Base-by-base conservation (phyloP, 1,139 yeast genomes). In the Ashbya aceris region DNA sequence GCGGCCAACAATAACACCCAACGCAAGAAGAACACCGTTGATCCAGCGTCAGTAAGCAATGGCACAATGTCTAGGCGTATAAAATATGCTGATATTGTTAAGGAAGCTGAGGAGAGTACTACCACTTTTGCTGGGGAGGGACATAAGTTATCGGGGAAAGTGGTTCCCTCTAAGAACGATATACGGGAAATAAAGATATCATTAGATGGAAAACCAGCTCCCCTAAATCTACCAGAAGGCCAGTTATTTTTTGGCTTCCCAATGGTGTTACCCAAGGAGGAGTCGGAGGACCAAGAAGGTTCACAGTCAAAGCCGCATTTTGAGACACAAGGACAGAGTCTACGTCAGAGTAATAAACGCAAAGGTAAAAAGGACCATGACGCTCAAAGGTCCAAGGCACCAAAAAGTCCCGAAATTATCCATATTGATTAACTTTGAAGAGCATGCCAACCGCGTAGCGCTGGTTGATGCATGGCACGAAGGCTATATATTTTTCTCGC, bases 191-290 rank as follows among this genome's bases (percentile, higher is more conserved):
- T 58, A 3, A 56, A 59, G 4, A 42, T 64, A 2, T 51, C 55
- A 8, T 51, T 66, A 8, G 61, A 62, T 44, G 82, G 79, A 0
- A 77, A 80, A 3, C 83, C 94, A 1, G 83, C 78, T 1, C 83
- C 93, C 10, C 66, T 91, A 42, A 65, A 70, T 11, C 67, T 91
- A 36, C 95, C 96, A 0, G 81, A 73, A 32, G 95, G 95, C 27
- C 93, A 86, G 59, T 69, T 91, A 13, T 91, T 91, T 60, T 89
- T 93, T 62, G 99, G 99, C 1, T 91, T 81, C 61, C 96, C 97
- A 0, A 76, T 84, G 4, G 74, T 78, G 3, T 79, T 87, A n/a
- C 82, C 87, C 8, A 72, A 71, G 13, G 72, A 70, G 10, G 76
- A 69, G 36, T 66, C 58, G 7, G 68, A 58, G n/a, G 69, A 65